These are phyloP conservation scores for Mycena amicta DNA, from an alignment of 768 basidiomycete species.

Conservation along the genomic window DNA sequence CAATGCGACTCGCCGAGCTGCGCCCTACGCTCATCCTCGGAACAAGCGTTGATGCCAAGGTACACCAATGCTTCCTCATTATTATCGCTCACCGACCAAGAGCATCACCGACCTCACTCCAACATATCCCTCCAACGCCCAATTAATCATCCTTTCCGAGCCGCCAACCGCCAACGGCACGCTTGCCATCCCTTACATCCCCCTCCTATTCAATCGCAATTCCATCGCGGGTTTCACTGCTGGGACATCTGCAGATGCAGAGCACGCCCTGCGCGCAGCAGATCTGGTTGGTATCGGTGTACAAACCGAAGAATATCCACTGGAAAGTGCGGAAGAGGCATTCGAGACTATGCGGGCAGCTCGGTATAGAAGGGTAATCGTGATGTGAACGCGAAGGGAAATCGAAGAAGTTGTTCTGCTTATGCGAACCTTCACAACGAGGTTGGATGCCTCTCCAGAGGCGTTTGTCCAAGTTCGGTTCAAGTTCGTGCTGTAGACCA, in stretches of 20 bases:
- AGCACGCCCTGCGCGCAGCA: conserved; percentile 12
- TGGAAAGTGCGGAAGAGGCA: conserved; percentile 18
- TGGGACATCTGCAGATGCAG: conserved; percentile 13
- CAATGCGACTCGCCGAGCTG: conserved; percentile 36
- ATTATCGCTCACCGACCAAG: neutral
- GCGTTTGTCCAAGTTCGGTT: too few species aligned
- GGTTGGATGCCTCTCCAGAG: too few species aligned
- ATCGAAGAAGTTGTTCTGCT: too few species aligned
- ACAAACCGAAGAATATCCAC: conserved; percentile 11
- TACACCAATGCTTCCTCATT: neutral
- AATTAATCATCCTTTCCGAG: neutral
- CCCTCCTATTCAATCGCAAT: conserved; percentile 22
- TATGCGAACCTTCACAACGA: too few species aligned
- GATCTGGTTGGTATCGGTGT: conserved; percentile 13
- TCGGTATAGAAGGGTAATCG: conserved; percentile 12
- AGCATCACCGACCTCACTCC: conserved; percentile 16
- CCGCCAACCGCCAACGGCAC: neutral
- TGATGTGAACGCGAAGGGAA: too few species aligned
- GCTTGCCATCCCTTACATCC: conserved; percentile 11
- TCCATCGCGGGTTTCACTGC: conserved; percentile 28
- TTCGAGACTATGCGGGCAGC: conserved; percentile 5
- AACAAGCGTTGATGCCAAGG: conserved; percentile 30
- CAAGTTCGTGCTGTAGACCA: too few species aligned
- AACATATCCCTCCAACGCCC: conserved; percentile 22
- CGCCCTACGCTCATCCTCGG: conserved; percentile 41